Evolutionary conservation across 106 monocot species (phyloP).

Genomic region (Apostasia shenzhenica): DNA sequence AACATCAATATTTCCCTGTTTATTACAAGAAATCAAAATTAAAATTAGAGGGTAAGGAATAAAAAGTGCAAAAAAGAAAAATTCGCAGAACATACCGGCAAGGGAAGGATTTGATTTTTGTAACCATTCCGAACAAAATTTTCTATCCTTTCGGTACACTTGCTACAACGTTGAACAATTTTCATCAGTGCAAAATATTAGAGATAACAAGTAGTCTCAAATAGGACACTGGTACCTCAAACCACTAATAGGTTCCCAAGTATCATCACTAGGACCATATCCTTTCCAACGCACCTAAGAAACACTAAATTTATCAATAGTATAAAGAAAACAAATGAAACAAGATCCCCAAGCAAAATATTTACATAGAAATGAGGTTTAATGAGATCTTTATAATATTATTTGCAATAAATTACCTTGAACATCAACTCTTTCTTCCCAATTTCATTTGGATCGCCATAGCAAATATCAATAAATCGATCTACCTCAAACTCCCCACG

Average conservation of each 20-base stretch:
- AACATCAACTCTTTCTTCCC: slow-evolving; percentile 48
- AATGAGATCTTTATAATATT: too few relatives aligned
- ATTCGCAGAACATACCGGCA: slow-evolving; percentile 33
- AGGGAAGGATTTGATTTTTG: slow-evolving; percentile 29
- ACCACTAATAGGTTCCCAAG: slow-evolving; percentile 52
- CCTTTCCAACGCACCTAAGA: slow-evolving; percentile 63
- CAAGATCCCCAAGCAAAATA: neutral
- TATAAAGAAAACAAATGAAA: neutral
- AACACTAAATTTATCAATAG: neutral
- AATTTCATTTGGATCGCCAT: slow-evolving; percentile 49
- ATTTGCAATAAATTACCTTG: slow-evolving; percentile 35
- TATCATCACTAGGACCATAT: slow-evolving; percentile 46
- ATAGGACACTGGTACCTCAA: slow-evolving; percentile 21
- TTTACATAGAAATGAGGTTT: too few relatives aligned
- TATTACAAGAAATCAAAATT: neutral
- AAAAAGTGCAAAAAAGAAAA: neutral
- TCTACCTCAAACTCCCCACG: slow-evolving; percentile 66
- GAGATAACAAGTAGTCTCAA: neutral
- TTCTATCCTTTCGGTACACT: slow-evolving; percentile 36
- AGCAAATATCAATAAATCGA: slow-evolving; percentile 60
- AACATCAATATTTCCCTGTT: slow-evolving; percentile 70
- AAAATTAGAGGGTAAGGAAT: neutral
- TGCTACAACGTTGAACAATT: slow-evolving; percentile 14
- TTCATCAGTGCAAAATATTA: neutral
- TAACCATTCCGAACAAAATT: slow-evolving; percentile 43